phyloP scores from a whole-genome alignment of 805 yeast species.

The Nakazawaea ernobii region DNA sequence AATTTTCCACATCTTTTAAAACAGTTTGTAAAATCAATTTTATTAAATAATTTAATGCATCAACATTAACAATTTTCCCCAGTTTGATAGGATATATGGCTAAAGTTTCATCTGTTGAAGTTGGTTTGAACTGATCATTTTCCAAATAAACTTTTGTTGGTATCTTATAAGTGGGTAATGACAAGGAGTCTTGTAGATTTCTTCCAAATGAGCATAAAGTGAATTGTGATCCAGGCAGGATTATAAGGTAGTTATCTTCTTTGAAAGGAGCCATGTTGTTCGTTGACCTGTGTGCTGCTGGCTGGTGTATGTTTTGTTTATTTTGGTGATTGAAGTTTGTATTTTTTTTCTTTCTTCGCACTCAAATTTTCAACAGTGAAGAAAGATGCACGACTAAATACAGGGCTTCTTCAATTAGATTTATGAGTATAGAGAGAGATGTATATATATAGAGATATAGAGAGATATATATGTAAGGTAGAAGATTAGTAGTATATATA shows the following conservation, averaged over 20 bases:
- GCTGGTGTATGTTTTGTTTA: not conserved
- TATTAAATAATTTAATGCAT: conserved; percentile 63
- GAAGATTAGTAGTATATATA: too few species aligned
- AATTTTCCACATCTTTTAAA: conserved; percentile 24
- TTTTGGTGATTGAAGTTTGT: not conserved
- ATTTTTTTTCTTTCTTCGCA: not conserved
- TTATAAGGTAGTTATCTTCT: conserved; percentile 37
- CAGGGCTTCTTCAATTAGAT: too few species aligned
- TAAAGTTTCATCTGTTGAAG: conserved; percentile 24
- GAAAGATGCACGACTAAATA: too few species aligned
- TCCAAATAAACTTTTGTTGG: conserved; percentile 62
- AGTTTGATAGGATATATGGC: conserved; percentile 58
- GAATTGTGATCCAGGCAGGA: conserved; percentile 72
- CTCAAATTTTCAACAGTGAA: too few species aligned
- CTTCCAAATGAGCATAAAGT: conserved; percentile 80
- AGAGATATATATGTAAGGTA: too few species aligned
- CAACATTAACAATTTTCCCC: conserved; percentile 61
- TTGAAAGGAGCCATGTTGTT: conserved; percentile 27
- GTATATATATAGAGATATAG: too few species aligned
- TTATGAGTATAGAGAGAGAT: too few species aligned
- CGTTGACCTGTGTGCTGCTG: not conserved
- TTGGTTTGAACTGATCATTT: conserved; percentile 29
- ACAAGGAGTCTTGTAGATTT: conserved; percentile 52
- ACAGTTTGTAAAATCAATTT: conserved; percentile 47
- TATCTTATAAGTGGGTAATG: conserved; percentile 69